Evolutionary conservation across 2,329 filamentous ascomycete genomes (phyloP).

Genomic region (Colletotrichum camelliae): DNA sequence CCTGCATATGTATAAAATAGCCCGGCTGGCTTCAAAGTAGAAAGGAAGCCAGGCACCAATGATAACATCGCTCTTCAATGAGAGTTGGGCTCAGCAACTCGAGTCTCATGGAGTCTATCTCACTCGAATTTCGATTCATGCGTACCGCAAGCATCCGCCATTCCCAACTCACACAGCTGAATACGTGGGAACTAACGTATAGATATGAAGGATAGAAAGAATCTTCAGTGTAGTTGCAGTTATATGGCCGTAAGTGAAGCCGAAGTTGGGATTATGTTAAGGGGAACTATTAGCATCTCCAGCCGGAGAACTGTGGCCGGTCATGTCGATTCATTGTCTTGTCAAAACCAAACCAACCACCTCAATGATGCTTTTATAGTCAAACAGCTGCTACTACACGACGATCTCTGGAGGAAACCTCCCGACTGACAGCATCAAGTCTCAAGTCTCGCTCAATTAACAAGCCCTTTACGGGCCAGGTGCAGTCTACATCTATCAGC

Average conservation of each 20-base stretch:
- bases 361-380: neutral
- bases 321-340: neutral
- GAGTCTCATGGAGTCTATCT: neutral
- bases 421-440: neutral
- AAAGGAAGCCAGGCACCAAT: neutral
- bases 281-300: neutral
- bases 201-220: neutral
- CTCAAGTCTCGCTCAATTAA: neutral
- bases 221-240: fast-evolving
- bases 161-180: neutral
- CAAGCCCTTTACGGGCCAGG: neutral
- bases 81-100: neutral
- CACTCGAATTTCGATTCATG: neutral
- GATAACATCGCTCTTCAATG: too few relatives aligned
- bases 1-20: neutral
- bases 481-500: neutral
- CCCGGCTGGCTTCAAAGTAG: neutral
- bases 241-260: fast-evolving
- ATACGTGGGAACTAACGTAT: neutral
- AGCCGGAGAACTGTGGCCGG: too few relatives aligned
- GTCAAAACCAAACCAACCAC: neutral
- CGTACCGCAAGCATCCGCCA: neutral
- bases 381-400: neutral
- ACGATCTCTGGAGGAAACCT: neutral
- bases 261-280: neutral